Evolutionary conservation across 2,329 filamentous ascomycete species (phyloP).

Genomic region (Dactylellina leptospora): DNA sequence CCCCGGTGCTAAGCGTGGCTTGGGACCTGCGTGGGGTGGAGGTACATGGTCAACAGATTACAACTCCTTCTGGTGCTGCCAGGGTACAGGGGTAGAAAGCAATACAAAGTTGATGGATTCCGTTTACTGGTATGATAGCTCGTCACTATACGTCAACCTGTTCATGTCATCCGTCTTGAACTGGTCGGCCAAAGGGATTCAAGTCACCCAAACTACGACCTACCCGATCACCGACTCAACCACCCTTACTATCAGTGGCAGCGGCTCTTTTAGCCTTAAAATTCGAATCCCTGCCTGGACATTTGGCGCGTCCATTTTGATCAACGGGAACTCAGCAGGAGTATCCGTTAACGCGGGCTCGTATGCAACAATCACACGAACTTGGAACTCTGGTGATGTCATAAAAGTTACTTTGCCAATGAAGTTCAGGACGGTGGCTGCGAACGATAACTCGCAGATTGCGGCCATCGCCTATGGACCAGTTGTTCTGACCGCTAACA

Average conservation of each 20-base stretch:
- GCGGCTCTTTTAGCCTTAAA: constrained; percentile 59
- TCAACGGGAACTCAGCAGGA: constrained; percentile 61
- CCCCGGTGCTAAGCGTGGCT: constrained; percentile 63
- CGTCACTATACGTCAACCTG: constrained; percentile 64
- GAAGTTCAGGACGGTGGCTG: constrained; percentile 61
- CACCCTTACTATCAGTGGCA: constrained; percentile 60
- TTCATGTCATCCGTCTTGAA: constrained; percentile 64
- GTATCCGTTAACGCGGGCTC: constrained; percentile 59
- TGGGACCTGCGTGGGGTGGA: constrained; percentile 67
- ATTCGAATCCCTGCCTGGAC: constrained; percentile 66
- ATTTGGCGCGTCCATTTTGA: constrained; percentile 59
- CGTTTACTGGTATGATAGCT: constrained; percentile 64
- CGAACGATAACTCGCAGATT: constrained; percentile 64
- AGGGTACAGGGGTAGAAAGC: constrained; percentile 66
- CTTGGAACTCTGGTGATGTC: constrained; percentile 63
- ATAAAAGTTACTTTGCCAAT: constrained; percentile 64
- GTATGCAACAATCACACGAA: constrained; percentile 61
- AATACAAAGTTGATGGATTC: constrained; percentile 68
- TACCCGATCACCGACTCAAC: constrained; percentile 62
- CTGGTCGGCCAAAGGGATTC: constrained; percentile 62
- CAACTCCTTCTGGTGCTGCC: constrained; percentile 67
- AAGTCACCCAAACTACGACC: constrained; percentile 62
- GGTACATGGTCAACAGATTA: constrained; percentile 68
- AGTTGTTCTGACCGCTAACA: constrained; percentile 63
- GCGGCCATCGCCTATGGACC: constrained; percentile 65